phyloP scores from a whole-genome alignment of 768 basidiomycete genomes.

The Rhizopogon vesiculosus region DNA sequence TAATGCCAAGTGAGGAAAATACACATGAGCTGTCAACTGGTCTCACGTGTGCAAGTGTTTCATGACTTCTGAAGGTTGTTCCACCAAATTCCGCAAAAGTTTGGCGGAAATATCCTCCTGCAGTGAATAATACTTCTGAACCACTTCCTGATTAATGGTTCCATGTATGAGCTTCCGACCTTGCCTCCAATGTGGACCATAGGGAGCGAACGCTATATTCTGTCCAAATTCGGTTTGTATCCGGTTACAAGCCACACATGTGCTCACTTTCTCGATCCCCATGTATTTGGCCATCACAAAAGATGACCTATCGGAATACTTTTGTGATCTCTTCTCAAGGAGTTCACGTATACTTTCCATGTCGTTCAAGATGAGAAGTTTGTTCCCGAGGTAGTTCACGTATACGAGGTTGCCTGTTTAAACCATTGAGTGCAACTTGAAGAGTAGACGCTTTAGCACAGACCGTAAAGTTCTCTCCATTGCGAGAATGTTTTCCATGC shows the following conservation, averaged over 20 bases:
- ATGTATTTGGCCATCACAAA: conserved; percentile 7
- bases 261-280: conserved; percentile 2
- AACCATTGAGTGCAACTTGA: background rate
- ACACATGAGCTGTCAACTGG: background rate
- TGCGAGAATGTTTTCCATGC: conserved; percentile 20
- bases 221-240: background rate
- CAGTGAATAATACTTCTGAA: conserved; percentile 2
- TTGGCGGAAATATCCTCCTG: conserved; percentile 4
- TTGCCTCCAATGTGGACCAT: conserved; percentile 7
- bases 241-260: background rate
- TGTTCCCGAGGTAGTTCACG: conserved; percentile 5
- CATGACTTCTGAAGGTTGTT: conserved; percentile 2
- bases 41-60: conserved; percentile 2
- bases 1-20: background rate
- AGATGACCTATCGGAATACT: conserved; percentile 12
- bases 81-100: conserved; percentile 2
- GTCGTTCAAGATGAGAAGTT: conserved; percentile 18
- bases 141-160: background rate
- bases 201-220: conserved; percentile 10
- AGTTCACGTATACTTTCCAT: conserved; percentile 23
- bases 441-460: background rate
- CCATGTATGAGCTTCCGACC: conserved; percentile 5
- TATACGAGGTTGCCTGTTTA: conserved; percentile 14
- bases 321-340: conserved; percentile 23
- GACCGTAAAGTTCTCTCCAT: conserved; percentile 14